Evolutionary conservation across 2,329 filamentous ascomycete genomes (phyloP).

Genomic region (Pseudocercospora eumusae): DNA sequence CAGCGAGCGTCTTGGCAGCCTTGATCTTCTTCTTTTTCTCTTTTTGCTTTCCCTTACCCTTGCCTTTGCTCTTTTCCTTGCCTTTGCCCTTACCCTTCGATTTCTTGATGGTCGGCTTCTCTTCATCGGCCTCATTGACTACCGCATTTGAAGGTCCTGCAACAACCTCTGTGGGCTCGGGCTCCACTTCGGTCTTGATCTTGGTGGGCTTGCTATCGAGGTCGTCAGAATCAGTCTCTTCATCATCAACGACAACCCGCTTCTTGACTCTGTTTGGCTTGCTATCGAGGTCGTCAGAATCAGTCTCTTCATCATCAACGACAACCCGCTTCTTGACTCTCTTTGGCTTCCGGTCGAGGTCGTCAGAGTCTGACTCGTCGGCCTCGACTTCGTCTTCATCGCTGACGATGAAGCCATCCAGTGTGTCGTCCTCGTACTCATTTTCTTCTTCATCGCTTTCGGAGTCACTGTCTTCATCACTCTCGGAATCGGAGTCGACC

Average conservation of each 20-base stretch:
- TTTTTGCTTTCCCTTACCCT: slow-evolving; percentile 48
- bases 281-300: slow-evolving; percentile 12
- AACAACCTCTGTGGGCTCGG: not conserved
- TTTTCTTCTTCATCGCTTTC: slow-evolving; percentile 51
- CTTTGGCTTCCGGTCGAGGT: slow-evolving; percentile 18
- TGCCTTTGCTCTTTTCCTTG: slow-evolving; percentile 33
- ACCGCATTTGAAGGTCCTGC: slow-evolving; percentile 11
- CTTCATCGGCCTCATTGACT: not conserved
- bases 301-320: slow-evolving; percentile 9
- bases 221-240: slow-evolving; percentile 12
- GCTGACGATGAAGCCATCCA: slow-evolving; percentile 59
- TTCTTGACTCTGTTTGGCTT: slow-evolving; percentile 17
- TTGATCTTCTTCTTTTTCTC: slow-evolving; percentile 40
- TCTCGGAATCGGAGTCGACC: slow-evolving; percentile 43
- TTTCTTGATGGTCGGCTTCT: slow-evolving; percentile 14
- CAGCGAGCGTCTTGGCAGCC: slow-evolving; percentile 55
- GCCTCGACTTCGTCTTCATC: slow-evolving; percentile 43
- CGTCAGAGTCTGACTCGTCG: slow-evolving; percentile 25
- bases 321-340: slow-evolving; percentile 19
- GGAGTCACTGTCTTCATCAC: slow-evolving; percentile 42
- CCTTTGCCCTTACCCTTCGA: slow-evolving; percentile 17
- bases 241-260: slow-evolving; percentile 7
- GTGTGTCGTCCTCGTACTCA: slow-evolving; percentile 34
- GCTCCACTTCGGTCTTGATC: not conserved
- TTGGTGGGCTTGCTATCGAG: slow-evolving; percentile 9